Base-by-base conservation (phyloP, 148 eudicot genomes). In the Amaranthus palmeri region DNA sequence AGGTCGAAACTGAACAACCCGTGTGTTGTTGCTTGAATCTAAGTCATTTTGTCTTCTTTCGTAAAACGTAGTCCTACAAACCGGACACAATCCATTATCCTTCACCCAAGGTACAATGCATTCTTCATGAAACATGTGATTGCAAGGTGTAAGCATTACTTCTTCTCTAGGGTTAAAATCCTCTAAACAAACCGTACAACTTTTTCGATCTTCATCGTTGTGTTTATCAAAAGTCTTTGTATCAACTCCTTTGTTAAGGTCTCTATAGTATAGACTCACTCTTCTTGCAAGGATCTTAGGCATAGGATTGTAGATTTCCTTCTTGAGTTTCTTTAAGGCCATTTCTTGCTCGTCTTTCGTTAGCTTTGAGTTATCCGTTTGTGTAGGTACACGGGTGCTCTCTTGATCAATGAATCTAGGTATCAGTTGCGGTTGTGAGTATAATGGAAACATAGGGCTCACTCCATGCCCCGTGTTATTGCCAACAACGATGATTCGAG, bases 101-200 rank as follows among this genome's bases (percentile, higher is more conserved):
- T 85, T 91, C 52, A 91, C 85, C 98, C 98, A 93, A 0, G 98
- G 98, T 7, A 93, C 86, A 48, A 93, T 89, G 81, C 98, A 93
- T 4, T 86, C 95, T 53, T 93, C 97, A 67, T 93, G 98, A 62
- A 91, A 93, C 92, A 93, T 90, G 70, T 91, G 98, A 44, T 69
- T 74, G 76, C 98, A 93, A 1, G 96, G 92, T 3, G 98, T 91
- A 25, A 79, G 56, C 78, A 80, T 80, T 43, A 91, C 87, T 48
- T 77, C 68, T 68, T 85, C 81, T 54, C 73, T 80, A 10, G 81
- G 62, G 79, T 85, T 83, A 45, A 93, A 87, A 57, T 93, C 97
- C 9, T 93, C 98, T 73, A 93, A 86, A 72, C 98, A 93, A 76
- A 93, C 65, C 2, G 87, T 85, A 70, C 98, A 93, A 48, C 80